Conservation (phyloP, 202 grass and related monocot genomes). For the Elaeis oleifera region DNA sequence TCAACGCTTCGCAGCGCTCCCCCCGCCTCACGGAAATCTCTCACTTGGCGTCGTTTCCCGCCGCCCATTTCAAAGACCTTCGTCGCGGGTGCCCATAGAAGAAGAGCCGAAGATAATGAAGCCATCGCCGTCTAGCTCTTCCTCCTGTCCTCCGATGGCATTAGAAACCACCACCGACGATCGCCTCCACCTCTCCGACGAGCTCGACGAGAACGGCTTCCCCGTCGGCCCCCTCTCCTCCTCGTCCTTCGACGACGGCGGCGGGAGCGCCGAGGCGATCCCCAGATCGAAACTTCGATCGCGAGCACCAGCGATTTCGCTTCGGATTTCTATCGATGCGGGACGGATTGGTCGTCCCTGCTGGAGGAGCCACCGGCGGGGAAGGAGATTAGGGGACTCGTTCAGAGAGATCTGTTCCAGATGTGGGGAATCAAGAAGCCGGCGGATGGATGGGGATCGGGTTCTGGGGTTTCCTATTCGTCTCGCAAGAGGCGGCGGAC, state of each 20-base stretch:
- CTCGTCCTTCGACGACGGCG: constrained; percentile 1
- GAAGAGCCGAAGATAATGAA: no score
- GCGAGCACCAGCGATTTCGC: constrained; percentile 21
- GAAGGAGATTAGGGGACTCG: constrained; percentile 5
- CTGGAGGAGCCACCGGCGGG: constrained; percentile 5
- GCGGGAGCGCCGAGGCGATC: no score
- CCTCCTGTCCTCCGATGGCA: constrained; percentile 24
- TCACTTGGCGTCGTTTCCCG: constrained; percentile 7
- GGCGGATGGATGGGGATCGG: neutral
- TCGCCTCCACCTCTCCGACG: neutral
- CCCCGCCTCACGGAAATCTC: neutral
- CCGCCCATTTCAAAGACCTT: constrained; percentile 32
- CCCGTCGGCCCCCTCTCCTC: constrained; percentile 24
- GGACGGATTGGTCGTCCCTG: constrained; percentile 41
- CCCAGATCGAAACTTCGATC: neutral
- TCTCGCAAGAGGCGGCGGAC: no score
- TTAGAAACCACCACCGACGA: constrained; percentile 15
- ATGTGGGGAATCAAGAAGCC: constrained; percentile 50
- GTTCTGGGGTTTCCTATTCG: neutral
- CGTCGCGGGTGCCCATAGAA: neutral
- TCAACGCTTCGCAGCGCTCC: neutral
- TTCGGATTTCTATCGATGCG: constrained; percentile 33
- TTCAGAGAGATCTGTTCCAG: constrained; percentile 66
- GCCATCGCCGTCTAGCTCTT: neutral
- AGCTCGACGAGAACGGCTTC: constrained; percentile 53